Base-by-base conservation (phyloP, 805 yeast species). In the Spathaspora gorwiae region DNA sequence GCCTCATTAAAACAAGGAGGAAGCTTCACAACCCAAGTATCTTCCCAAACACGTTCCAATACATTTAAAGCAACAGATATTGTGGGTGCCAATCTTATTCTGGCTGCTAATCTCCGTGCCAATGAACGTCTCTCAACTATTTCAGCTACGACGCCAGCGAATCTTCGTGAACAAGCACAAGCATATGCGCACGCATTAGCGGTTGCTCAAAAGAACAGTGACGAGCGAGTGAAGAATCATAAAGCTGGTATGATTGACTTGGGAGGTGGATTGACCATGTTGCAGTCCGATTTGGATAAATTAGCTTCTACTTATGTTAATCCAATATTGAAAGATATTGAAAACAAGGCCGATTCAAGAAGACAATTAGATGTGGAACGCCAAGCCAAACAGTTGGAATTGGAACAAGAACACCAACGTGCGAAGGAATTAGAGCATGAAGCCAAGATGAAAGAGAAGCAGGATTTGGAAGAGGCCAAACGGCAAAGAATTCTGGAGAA, bases 191-290 rank as follows among this genome's bases (percentile, higher is more conserved):
- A 78, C 51, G 97, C 97, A 2, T 74, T 84, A 44, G 81, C 83
- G 29, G 68, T 86, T 50, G 97, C 97, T 2, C 86, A 85, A 60
- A 76, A 78, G 50, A 80, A 81, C 55, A 71, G 77, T 39, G 79
- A 77, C 41, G 81, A 79, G 59, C 76, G 92, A 56, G 58, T 76
- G 42, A 58, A 59, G 39, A 54, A 58, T 40, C 71, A 73, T 49
- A 80, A 82, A 51, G 78, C 83, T 61, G 75, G 75, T 34, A 55
- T 65, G 34, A 71, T 89, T 55, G 75, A 88, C 57, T 67, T 92
- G 50, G 99, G 99, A 48, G 96, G 95, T 50, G 98, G 97, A 2
- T 73, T 87, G 47, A 79, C 76, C 57, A 80, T 92, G 76, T 73
- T 86, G 35, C 84, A 77, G 48, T 76, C 72, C 15, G 97, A 90